Base-by-base conservation (phyloP, 2,329 filamentous ascomycete genomes). In the Leptodontidium sp. region DNA sequence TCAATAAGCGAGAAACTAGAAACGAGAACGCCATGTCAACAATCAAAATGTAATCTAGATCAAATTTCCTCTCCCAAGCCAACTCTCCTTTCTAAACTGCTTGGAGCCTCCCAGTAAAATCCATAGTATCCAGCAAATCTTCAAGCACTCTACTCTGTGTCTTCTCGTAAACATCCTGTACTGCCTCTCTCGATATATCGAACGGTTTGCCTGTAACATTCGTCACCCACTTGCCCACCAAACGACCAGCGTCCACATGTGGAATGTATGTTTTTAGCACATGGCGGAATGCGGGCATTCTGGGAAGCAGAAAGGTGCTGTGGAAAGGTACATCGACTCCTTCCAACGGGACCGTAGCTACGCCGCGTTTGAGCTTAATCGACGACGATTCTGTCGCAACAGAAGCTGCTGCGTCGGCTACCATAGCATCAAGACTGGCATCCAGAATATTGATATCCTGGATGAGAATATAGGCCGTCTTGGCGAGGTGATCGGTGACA, bases 291-390 rank as follows among this genome's bases (percentile, higher is more conserved):
- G 96, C 87, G 99, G 98, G 81, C 99, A 96, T 77, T 96, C 97
- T 50, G 94, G 97, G 67, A 35, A 96, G 93, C 82, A 99, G 84
- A 87, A 99, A 99, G 21, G 96, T 99, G 76, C 92, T 96, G 87
- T 99, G 96, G 93, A 99, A 99, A 53, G 96, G 96, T 78, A 98
- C 97, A 77, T 99, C 96, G 76, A 99, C 99, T 72, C 97, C 96
- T 78, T 92, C 93, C 73, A 99, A 91, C 53, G 96, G 96, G 75
- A 99, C 98, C 32, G 95, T 98, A 53, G 96, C 96, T 78, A 97
- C 97, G 32, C 97, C 97, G 75, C 96, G 93, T 86, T 98, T 90
- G 67, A 99, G 89, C 73, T 96, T 91, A 68, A 99, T 84, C 29
- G 96, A 96, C 77, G 82, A 99, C 97, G 80, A 99, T 35, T 35